Evolutionary conservation across 73 alveolate species (phyloP).

Genomic region (Stentor roeselii): DNA sequence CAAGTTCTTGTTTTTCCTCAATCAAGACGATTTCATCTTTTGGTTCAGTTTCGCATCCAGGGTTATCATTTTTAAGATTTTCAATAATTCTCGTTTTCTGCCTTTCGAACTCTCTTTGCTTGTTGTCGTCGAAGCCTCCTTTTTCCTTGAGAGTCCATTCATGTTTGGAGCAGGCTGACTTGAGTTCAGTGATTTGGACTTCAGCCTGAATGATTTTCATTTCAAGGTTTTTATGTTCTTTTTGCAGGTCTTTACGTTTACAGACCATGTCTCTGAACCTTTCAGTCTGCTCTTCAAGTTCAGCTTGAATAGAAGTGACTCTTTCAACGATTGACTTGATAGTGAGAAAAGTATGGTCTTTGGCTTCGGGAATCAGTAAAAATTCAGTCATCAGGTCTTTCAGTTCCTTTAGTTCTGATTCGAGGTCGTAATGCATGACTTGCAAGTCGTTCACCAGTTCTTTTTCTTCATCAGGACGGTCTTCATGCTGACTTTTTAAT

Average conservation of each 20-base stretch:
- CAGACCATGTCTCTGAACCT: background rate
- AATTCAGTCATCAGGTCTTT: background rate
- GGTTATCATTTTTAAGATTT: background rate
- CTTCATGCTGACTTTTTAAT: background rate
- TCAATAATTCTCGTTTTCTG: background rate
- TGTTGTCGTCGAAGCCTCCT: background rate
- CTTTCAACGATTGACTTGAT: background rate
- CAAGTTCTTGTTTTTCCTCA: background rate
- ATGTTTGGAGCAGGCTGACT: background rate
- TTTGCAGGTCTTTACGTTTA: background rate
- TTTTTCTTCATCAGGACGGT: conserved; percentile 10
- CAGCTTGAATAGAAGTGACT: background rate
- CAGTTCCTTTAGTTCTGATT: background rate
- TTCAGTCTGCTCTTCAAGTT: background rate
- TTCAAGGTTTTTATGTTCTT: background rate
- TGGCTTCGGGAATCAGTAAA: background rate
- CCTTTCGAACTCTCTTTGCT: background rate
- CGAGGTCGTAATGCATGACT: background rate
- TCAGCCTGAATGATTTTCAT: background rate
- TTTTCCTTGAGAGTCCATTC: background rate
- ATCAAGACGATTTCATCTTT: background rate
- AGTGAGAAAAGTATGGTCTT: background rate
- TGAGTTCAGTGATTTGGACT: background rate
- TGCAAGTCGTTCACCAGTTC: background rate
- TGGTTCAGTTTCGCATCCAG: background rate